Percentiles rank a stretch among this genome's conserved stretches.
Evolutionary conservation across 2,329 filamentous ascomycete genomes (phyloP).

Genomic region (Penicillium sp.): DNA sequence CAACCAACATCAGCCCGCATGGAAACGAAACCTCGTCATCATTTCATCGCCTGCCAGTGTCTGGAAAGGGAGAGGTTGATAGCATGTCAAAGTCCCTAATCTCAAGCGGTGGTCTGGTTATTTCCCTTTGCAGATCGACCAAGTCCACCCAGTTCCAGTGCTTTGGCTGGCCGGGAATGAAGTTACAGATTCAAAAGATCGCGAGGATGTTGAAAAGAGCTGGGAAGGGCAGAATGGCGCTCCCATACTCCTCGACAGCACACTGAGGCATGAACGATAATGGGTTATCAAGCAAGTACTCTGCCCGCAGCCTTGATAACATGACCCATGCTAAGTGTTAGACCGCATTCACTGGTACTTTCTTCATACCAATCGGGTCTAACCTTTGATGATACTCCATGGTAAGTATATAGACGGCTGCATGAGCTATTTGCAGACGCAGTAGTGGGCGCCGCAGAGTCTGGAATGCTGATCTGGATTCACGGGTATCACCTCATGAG

Average conservation of each 20-base stretch:
- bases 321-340: conserved; percentile 33
- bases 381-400: conserved; percentile 37
- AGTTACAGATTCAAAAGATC: conserved; percentile 69
- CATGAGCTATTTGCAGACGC: conserved; percentile 85
- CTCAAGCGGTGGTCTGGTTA: conserved; percentile 89
- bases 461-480: conserved; percentile 89
- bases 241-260: conserved; percentile 81
- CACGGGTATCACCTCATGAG: conserved; percentile 96
- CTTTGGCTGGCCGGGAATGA: conserved; percentile 93
- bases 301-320: neutral
- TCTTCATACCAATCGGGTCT: conserved; percentile 14
- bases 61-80: conserved; percentile 80
- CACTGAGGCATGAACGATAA: conserved; percentile 91
- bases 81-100: conserved; percentile 80
- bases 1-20: neutral
- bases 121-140: conserved; percentile 77
- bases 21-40: conserved; percentile 54
- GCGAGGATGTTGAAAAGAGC: conserved; percentile 63
- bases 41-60: conserved; percentile 84
- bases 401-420: conserved; percentile 82
- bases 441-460: conserved; percentile 73
- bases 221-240: conserved; percentile 77
- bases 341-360: conserved; percentile 95
- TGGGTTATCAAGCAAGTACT: conserved; percentile 78
- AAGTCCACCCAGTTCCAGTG: conserved; percentile 89